These are phyloP conservation scores for Aspergillus asperescens DNA, from an alignment of 495 filamentous ascomycete species.

Conservation along the genomic window DNA sequence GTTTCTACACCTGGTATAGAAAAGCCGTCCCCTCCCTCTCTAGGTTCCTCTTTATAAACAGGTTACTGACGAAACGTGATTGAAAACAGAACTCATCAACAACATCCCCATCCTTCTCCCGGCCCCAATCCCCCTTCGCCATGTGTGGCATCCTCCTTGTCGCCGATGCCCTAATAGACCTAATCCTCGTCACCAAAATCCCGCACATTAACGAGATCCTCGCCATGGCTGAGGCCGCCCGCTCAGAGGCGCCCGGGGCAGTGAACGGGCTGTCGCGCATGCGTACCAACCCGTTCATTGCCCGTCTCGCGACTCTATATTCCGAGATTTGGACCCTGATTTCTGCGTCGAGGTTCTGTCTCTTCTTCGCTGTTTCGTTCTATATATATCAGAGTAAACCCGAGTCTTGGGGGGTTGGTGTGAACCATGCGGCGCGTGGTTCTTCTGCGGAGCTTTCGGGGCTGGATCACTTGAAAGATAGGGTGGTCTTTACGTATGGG, in stretches of 20 bases:
- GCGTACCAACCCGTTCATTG: conserved; percentile 24
- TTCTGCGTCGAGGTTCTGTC: conserved; percentile 57
- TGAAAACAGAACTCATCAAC: conserved; percentile 23
- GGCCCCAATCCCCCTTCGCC: conserved; percentile 60
- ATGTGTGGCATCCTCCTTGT: conserved; percentile 67
- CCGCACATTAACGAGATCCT: conserved; percentile 39
- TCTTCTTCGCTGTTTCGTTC: conserved; percentile 61
- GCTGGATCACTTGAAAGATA: conserved; percentile 64
- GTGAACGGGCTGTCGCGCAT: conserved; percentile 11
- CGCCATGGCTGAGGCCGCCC: conserved; percentile 26
- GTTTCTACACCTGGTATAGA: conserved; percentile 66
- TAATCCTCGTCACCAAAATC: conserved; percentile 58
- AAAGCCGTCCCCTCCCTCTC: background rate
- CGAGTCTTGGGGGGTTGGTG: conserved; percentile 29
- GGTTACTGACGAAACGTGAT: background rate
- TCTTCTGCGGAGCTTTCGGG: conserved; percentile 29
- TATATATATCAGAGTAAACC: conserved; percentile 62
- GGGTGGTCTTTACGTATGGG: conserved; percentile 75
- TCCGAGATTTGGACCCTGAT: conserved; percentile 75
- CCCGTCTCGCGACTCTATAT: conserved; percentile 44
- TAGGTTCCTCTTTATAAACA: background rate
- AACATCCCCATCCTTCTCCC: conserved; percentile 51
- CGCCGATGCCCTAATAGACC: conserved; percentile 63
- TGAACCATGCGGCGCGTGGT: conserved; percentile 11
- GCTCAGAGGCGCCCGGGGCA: conserved; percentile 12